These are phyloP conservation scores for Volvox carteri DNA, from an alignment of 163 green algal genomes.

Conservation along the genomic window DNA sequence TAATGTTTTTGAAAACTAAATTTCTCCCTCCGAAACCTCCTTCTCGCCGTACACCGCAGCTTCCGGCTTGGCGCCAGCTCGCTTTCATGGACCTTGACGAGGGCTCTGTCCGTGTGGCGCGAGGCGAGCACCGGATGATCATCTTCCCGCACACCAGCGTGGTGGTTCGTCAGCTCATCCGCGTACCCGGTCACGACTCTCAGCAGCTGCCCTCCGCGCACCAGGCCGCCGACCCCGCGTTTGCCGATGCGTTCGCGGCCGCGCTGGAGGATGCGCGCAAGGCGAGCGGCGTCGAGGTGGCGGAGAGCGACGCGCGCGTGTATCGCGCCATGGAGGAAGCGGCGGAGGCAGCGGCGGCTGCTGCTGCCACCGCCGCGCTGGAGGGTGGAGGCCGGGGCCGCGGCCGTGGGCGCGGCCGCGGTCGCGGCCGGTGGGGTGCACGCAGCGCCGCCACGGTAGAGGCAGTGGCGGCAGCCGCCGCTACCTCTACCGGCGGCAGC, in stretches of 20 bases:
- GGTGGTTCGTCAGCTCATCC: constrained; percentile 62
- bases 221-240: constrained; percentile 28
- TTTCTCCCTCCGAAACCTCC: too few species aligned
- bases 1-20: too few species aligned
- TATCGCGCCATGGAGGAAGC: constrained; percentile 23
- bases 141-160: constrained; percentile 86
- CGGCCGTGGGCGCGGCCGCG: constrained; percentile 16
- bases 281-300: background rate
- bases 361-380: background rate
- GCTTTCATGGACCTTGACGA: constrained; percentile 58
- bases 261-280: background rate
- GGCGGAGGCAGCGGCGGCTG: constrained; percentile 19
- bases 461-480: background rate
- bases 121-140: constrained; percentile 87
- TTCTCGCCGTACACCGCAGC: background rate
- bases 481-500: background rate
- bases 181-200: constrained; percentile 21
- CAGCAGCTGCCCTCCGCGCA: constrained; percentile 55
- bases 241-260: background rate
- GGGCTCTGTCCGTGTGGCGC: constrained; percentile 64
- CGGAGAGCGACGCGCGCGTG: constrained; percentile 11
- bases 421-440: constrained; percentile 20
- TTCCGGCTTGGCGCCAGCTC: constrained; percentile 48
- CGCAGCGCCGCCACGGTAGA: background rate
- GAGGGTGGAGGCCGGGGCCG: background rate